Evolutionary conservation across 306 rosid species (phyloP), one percentile per base, ranked within the genome.

Genomic region (Cicer bijugum): DNA sequence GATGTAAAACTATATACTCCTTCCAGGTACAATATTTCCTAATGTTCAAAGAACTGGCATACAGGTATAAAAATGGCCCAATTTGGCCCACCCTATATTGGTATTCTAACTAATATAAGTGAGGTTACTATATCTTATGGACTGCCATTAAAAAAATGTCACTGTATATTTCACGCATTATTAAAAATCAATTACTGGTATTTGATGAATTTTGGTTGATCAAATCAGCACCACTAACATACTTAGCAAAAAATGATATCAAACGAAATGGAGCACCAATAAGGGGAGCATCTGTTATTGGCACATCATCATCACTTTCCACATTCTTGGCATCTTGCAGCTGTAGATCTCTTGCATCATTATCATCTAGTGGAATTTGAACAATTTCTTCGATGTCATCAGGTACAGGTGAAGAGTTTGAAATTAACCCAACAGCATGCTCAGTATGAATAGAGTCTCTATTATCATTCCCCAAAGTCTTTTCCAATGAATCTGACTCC

Each of bases 191-290:
- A 76, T 6, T 67, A 12, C 40, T 73, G 35, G 85, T 52, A 76
- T 69, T 78, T 61, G 28, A 52, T 61, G 86, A 74, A 63, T 48
- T 75, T 84, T 83, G 71, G 83, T 61, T 67, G 65, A 91, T 85
- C 85, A 94, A 80, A 84, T 94, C 99, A 56, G 95, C 92, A 28
- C 99, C 96, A 78, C 96, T 94, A 19, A 94, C 96, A 66, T 84
- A 91, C 48, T 88, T 89, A 9, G 99, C 94, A 75, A 94, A 86
- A 78, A 88, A 91, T 19, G 96, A 94, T 55, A 91, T 82, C 51
- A 94, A 74, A 56, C 97, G 94, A 76, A 88, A 89, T 42, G 98
- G 98, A 67, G 98, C 96, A 15, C 98, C 98, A 4, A 88, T 83
- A 14, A 91, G 79, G 72, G 98, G 98, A 72, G 98, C 89, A 83